Base-by-base conservation (phyloP, 495 filamentous ascomycete genomes). In the Xylaria castorea region DNA sequence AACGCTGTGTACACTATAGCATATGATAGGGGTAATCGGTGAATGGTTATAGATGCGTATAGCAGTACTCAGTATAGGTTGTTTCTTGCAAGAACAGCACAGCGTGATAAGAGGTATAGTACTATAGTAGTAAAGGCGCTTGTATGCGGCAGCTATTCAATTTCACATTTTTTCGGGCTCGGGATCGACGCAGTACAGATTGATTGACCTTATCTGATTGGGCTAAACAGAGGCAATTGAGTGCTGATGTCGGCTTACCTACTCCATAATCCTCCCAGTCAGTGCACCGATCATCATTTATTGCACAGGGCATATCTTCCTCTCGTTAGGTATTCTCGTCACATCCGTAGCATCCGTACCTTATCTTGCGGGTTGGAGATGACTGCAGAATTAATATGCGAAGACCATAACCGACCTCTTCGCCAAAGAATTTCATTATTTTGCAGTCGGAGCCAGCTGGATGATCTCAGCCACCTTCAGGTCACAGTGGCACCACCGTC, bases 331-430 rank as follows among this genome's bases (percentile, higher is more conserved):
- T n/a, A 32, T 14, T 66, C 46, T 67, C 1, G 64, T 67, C 64
- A 68, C 66, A 57, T 57, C 66, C 66, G 66, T 3, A 57, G 7
- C 22, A 57, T 57, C 66, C 66, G 66, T 57, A 36, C 50, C 50
- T 55, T 68, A 68, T 68, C 66, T 57, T 11, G 5, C 12, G 42
- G 27, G 25, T 30, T 48, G 14, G 36, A 11, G 38, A 44, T 64
- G 61, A 64, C 61, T 30, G 61, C 38, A 64, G 61, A 25, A 22
- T 62, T 3, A 62, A 32, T 5, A 22, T 61, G 18, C 55, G 30
- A 20, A 61, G 32, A 34, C 6, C 9, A 62, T 30, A 38, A 62
- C 60, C 20, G 36, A 30, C 1, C n/a, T 12, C 6, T 2, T 25
- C 18, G n/a, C 6, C 32, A 36, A 20, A 61, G 14, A 38, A 1